Conservation (phyloP, 2,329 filamentous ascomycete genomes). For the Ceratocystis diversiconidia region DNA sequence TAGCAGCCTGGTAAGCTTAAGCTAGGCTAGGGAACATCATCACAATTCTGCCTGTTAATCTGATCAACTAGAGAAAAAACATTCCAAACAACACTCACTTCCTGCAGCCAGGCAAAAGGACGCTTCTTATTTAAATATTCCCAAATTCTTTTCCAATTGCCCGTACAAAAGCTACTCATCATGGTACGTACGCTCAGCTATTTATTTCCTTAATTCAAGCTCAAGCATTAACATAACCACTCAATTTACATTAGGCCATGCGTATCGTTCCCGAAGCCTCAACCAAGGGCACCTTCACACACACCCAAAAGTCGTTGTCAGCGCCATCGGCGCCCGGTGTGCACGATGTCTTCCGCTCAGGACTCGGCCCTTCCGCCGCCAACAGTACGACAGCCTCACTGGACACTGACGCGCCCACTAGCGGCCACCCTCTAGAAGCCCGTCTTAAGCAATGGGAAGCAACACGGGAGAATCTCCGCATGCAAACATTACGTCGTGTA, state of each 20-base stretch:
- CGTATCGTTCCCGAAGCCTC: slow-evolving; percentile 65
- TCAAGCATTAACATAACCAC: slow-evolving; percentile 15
- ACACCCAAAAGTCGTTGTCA: slow-evolving; percentile 45
- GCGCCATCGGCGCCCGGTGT: slow-evolving; percentile 87
- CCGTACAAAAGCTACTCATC: slow-evolving; percentile 1
- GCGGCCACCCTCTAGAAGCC: slow-evolving; percentile 74
- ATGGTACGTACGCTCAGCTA: slow-evolving; percentile 8
- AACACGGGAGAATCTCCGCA: slow-evolving; percentile 76
- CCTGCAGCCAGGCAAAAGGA: not conserved
- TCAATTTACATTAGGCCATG: slow-evolving; percentile 49
- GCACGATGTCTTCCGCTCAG: slow-evolving; percentile 81
- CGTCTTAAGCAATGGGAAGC: slow-evolving; percentile 81
- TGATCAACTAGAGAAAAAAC: not conserved
- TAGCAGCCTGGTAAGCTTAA: not conserved
- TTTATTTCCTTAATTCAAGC: not conserved
- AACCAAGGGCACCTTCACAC: slow-evolving; percentile 52
- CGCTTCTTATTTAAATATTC: not conserved
- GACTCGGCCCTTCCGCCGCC: slow-evolving; percentile 51
- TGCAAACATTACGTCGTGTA: slow-evolving; percentile 71
- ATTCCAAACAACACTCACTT: not conserved
- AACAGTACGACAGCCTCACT: slow-evolving; percentile 30
- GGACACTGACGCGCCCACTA: slow-evolving; percentile 33
- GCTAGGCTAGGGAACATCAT: not conserved
- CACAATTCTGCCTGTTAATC: not conserved
- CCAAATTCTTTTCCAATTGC: not conserved